These are phyloP conservation scores for Ophiostoma pallidulum DNA, from an alignment of 2,329 filamentous ascomycete genomes.

Conservation along the genomic window DNA sequence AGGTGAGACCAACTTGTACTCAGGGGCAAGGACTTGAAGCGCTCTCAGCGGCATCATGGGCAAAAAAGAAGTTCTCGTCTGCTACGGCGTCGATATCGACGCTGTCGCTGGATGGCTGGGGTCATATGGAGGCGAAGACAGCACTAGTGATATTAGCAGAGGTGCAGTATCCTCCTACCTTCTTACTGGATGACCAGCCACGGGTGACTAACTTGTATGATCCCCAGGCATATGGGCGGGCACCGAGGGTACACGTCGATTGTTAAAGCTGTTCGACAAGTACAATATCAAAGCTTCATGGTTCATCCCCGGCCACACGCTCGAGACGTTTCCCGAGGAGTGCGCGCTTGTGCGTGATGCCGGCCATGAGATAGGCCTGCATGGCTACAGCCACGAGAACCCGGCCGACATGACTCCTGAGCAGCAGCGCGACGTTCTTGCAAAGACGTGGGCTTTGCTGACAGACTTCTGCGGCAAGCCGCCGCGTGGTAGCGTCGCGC, in stretches of 20 bases:
- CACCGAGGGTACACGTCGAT: conserved; percentile 52
- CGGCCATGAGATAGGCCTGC: conserved; percentile 41
- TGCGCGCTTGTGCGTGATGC: conserved; percentile 35
- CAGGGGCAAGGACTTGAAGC: too few relatives aligned
- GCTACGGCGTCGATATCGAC: conserved; percentile 65
- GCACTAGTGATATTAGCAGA: conserved; percentile 61
- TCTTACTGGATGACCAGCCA: too few relatives aligned
- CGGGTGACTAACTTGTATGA: too few relatives aligned
- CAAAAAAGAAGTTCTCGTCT: conserved; percentile 19
- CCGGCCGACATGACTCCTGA: conserved; percentile 53
- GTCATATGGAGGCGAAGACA: conserved; percentile 65
- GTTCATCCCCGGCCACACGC: conserved; percentile 41
- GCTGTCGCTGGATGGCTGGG: conserved; percentile 70
- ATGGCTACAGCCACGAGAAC: conserved; percentile 28
- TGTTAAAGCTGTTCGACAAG: conserved; percentile 63
- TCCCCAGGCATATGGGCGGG: conserved; percentile 60
- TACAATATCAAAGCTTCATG: conserved; percentile 58
- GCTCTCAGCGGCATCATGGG: conserved; percentile 8
- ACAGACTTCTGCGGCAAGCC: conserved; percentile 64
- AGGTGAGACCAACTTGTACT: too few relatives aligned
- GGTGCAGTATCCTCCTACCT: too few relatives aligned
- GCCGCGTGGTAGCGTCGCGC: conserved; percentile 62
- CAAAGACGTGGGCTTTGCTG: conserved; percentile 63
- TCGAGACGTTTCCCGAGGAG: conserved; percentile 40
- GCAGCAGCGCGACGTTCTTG: conserved; percentile 65